Conservation (phyloP, 1,139 yeast species). For the Hansenula lynferdii region DNA sequence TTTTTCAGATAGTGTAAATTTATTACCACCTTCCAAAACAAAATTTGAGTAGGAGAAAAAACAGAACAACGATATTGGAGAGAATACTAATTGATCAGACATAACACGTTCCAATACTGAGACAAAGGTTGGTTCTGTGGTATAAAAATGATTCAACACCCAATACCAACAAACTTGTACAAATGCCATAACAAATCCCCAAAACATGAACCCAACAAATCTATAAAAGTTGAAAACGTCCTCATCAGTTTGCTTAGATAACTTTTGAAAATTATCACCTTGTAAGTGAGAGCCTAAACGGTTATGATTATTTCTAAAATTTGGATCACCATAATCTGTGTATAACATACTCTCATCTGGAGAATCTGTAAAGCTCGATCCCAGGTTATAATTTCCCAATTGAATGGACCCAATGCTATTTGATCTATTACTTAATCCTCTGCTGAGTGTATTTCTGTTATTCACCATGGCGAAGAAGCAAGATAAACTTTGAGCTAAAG, state of each 20-base stretch:
- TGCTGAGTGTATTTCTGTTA: slow-evolving; percentile 19
- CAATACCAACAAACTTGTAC: slow-evolving; percentile 89
- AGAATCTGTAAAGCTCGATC: slow-evolving; percentile 7
- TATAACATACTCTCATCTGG: slow-evolving; percentile 24
- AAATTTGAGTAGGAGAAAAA: slow-evolving; percentile 85
- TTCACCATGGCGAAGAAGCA: slow-evolving; percentile 29
- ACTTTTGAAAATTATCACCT: slow-evolving; percentile 31
- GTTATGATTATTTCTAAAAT: slow-evolving; percentile 25
- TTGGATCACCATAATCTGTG: slow-evolving; percentile 21
- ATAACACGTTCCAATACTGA: slow-evolving; percentile 82
- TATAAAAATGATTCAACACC: slow-evolving; percentile 69
- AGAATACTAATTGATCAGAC: slow-evolving; percentile 84
- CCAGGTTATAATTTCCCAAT: slow-evolving; percentile 10
- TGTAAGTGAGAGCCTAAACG: slow-evolving; percentile 21
- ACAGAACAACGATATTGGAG: slow-evolving; percentile 77
- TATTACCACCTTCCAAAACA: slow-evolving; percentile 71
- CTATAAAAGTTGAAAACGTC: slow-evolving; percentile 58
- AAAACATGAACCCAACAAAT: slow-evolving; percentile 73
- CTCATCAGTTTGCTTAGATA: slow-evolving; percentile 33
- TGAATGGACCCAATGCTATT: slow-evolving; percentile 9
- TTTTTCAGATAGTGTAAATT: slow-evolving; percentile 58
- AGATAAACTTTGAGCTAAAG: slow-evolving; percentile 62
- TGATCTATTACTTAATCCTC: too few relatives aligned
- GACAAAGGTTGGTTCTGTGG: slow-evolving; percentile 75
- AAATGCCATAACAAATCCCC: slow-evolving; percentile 85